Conservation (phyloP, 2,329 filamentous ascomycete species). For the Colletotrichum lentis region DNA sequence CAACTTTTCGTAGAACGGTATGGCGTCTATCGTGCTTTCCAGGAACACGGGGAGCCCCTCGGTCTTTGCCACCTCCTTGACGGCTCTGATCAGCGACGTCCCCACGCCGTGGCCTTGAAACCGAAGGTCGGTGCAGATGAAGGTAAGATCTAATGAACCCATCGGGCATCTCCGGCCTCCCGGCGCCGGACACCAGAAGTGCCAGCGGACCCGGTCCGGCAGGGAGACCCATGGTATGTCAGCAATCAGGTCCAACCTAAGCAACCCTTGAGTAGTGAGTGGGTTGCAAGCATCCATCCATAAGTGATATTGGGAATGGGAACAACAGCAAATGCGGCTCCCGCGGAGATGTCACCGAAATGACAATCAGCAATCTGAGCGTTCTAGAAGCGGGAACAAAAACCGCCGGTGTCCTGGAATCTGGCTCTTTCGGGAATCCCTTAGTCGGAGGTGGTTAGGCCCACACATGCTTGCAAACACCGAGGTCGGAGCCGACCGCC, state of each 20-base stretch:
- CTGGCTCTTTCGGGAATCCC: background rate
- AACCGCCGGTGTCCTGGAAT: slow-evolving; percentile 1
- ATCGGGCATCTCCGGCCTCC: slow-evolving; percentile 13
- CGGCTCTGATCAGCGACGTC: slow-evolving; percentile 45
- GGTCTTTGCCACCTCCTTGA: slow-evolving; percentile 46
- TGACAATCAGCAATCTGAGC: background rate
- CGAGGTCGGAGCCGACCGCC: background rate
- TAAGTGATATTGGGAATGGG: background rate
- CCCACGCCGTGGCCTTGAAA: slow-evolving; percentile 50
- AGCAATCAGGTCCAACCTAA: background rate
- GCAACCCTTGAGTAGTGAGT: background rate
- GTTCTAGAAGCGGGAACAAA: slow-evolving; percentile 2
- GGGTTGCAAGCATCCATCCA: background rate
- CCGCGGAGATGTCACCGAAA: slow-evolving; percentile 24
- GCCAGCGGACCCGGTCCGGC: slow-evolving; percentile 3
- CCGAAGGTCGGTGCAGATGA: slow-evolving; percentile 50
- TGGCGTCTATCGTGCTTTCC: slow-evolving; percentile 51
- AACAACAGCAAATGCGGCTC: slow-evolving; percentile 1
- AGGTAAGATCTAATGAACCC: slow-evolving; percentile 47
- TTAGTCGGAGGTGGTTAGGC: background rate
- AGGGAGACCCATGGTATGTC: slow-evolving; percentile 7
- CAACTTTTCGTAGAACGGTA: slow-evolving; percentile 50
- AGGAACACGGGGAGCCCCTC: slow-evolving; percentile 49
- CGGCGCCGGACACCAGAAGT: background rate
- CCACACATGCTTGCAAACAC: background rate